Conservation (phyloP, 257 asterid species). For the Fraxinus americana region DNA sequence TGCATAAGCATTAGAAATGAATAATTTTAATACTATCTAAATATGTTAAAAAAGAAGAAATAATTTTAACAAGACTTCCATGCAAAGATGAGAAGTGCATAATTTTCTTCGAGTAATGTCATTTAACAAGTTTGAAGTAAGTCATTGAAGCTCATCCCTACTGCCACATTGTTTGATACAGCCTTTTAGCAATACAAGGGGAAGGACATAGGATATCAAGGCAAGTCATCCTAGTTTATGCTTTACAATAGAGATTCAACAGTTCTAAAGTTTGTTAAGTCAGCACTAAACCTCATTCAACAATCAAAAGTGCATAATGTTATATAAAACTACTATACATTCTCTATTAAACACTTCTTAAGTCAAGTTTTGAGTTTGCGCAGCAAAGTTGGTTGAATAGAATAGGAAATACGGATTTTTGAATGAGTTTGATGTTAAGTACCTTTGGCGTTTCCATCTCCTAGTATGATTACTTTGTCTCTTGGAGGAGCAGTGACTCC, state of each 20-base stretch:
- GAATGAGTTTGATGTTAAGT: neutral
- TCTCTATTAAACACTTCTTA: too few species aligned
- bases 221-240: neutral
- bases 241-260: neutral
- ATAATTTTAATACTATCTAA: too few species aligned
- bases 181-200: neutral
- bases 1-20: too few species aligned
- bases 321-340: too few species aligned
- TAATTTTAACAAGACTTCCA: too few species aligned
- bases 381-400: neutral
- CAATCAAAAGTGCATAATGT: too few species aligned
- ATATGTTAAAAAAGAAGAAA: too few species aligned
- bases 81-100: too few species aligned
- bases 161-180: neutral
- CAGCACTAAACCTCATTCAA: too few species aligned
- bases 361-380: neutral
- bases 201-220: neutral
- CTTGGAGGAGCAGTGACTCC: conserved; percentile 59
- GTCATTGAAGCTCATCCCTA: neutral
- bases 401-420: too few species aligned
- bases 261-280: too few species aligned
- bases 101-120: neutral
- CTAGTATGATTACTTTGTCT: conserved; percentile 56
- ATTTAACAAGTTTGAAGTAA: neutral
- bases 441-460: conserved; percentile 83